Evolutionary conservation across 2,329 filamentous ascomycete genomes (phyloP), one percentile per base, ranked within the genome.

Genomic region (Davidsoniella virescens): DNA sequence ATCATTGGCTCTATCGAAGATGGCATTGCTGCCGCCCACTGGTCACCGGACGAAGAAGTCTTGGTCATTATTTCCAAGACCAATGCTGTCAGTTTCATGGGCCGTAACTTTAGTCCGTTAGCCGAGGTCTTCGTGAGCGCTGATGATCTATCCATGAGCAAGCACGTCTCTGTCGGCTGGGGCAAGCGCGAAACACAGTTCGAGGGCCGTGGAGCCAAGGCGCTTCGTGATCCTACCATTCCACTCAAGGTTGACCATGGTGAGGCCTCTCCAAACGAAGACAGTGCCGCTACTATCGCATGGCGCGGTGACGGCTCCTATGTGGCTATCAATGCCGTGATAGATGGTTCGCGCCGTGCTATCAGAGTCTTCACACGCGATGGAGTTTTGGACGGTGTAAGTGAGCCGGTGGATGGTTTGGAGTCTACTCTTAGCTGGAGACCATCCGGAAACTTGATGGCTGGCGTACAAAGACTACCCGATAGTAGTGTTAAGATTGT

Each of bases 151-250:
- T 83, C 83, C 58, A 77, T 79, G n/a, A 96, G 84, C 23, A 92
- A 82, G 63, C 88, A 95, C 68, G 92, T 95, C 52, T 93, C 87
- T 17, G 90, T 98, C 18, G 92, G 92, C 46, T 98, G 92, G 92
- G 92, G 92, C 53, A 96, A 96, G 69, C 87, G 84, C 62, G 92
- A 98, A 66, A 98, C 92, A 0, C 92, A 98, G 63, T 98, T 98
- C 63, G 85, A 95, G 61, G 92, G 92, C 47, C 87, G 85, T 59
- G 79, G 88, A 55, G 90, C 88, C 52, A 80, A 78, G 66, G 87
- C 87, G 17, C 70, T 96, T 56, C 77, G 86, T 49, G 92, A 98
- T 63, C 92, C 92, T 14, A 98, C 92, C 8, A 85, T 98, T 57
- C 92, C 92, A 0, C 88, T 96, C 62, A 85, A 82, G 61, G 76